Evolutionary conservation across 345 rosid genomes (phyloP).

Genomic region (Conringia planisiliqua): DNA sequence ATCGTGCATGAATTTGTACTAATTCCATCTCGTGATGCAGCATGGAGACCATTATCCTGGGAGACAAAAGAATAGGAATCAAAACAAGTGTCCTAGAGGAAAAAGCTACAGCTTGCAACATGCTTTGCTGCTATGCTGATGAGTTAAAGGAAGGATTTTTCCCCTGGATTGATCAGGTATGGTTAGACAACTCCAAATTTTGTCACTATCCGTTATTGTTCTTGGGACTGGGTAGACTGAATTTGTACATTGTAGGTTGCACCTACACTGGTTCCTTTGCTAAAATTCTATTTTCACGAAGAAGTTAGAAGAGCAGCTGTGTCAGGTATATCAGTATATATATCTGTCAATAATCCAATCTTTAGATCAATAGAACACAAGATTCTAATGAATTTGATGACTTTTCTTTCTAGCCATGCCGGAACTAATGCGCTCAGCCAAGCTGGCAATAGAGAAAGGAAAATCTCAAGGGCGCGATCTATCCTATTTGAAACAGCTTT

Average conservation of each 20-base stretch:
- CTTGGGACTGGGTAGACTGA: neutral
- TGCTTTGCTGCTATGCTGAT: constrained; percentile 99
- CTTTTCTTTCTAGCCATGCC: constrained; percentile 77
- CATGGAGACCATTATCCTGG: constrained; percentile 99
- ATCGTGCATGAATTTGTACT: neutral
- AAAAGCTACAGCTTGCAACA: constrained; percentile 98
- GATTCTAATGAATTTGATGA: constrained; percentile 6
- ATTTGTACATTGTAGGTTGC: constrained; percentile 63
- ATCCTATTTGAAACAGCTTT: constrained; percentile 84
- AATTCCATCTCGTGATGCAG: constrained; percentile 43
- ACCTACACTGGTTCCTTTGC: constrained; percentile 89
- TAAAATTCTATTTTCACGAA: constrained; percentile 98
- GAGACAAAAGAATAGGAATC: constrained; percentile 98
- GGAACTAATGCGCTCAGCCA: constrained; percentile 89
- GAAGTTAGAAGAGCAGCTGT: constrained; percentile 99
- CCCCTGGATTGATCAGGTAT: constrained; percentile 97
- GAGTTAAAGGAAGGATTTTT: constrained; percentile 98
- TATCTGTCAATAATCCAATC: neutral
- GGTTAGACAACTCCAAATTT: neutral
- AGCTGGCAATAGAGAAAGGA: constrained; percentile 94
- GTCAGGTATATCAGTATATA: constrained; percentile 58
- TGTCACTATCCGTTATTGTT: neutral
- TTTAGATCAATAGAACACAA: neutral
- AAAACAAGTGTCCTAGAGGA: constrained; percentile 98
- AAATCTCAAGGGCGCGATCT: constrained; percentile 80